Evolutionary conservation across 768 basidiomycete genomes (phyloP).

Genomic region (Leccinum longicurvipes): DNA sequence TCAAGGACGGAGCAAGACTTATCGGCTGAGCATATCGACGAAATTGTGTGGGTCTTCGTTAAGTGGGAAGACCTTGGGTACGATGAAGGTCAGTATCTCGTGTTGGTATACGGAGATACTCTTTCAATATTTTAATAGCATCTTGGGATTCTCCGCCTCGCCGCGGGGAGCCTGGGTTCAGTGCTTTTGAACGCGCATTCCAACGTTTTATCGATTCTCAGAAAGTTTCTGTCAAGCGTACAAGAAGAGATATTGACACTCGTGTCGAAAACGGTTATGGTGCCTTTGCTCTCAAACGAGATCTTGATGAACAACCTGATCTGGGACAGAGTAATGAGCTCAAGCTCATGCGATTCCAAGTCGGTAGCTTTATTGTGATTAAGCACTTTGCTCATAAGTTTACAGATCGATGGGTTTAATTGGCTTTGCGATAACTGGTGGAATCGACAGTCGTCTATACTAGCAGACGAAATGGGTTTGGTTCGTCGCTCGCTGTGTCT

Average conservation of each 20-base stretch:
- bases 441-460: slow-evolving; percentile 77
- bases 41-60: slow-evolving; percentile 78
- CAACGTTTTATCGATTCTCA: slow-evolving; percentile 60
- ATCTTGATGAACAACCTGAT: slow-evolving; percentile 49
- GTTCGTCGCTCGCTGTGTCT: slow-evolving; percentile 37
- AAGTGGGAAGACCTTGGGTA: slow-evolving; percentile 97
- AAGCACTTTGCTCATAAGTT: slow-evolving; percentile 4
- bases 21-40: slow-evolving; percentile 48
- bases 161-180: slow-evolving; percentile 50
- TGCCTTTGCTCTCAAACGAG: slow-evolving; percentile 40
- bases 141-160: slow-evolving; percentile 91
- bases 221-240: slow-evolving; percentile 52
- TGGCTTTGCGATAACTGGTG: slow-evolving; percentile 90
- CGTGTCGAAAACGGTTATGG: slow-evolving; percentile 58
- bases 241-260: slow-evolving; percentile 37
- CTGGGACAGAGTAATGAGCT: slow-evolving; percentile 63
- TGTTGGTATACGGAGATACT: not conserved
- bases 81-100: slow-evolving; percentile 65
- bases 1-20: slow-evolving; percentile 39
- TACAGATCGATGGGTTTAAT: slow-evolving; percentile 73
- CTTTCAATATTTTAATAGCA: slow-evolving; percentile 42
- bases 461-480: slow-evolving; percentile 98
- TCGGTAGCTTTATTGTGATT: slow-evolving; percentile 29
- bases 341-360: slow-evolving; percentile 87
- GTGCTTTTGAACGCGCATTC: slow-evolving; percentile 68